Percentiles rank a stretch among this genome's conserved stretches.
Conservation (phyloP, 2,329 filamentous ascomycete genomes). For the Aspergillus bombycis region DNA sequence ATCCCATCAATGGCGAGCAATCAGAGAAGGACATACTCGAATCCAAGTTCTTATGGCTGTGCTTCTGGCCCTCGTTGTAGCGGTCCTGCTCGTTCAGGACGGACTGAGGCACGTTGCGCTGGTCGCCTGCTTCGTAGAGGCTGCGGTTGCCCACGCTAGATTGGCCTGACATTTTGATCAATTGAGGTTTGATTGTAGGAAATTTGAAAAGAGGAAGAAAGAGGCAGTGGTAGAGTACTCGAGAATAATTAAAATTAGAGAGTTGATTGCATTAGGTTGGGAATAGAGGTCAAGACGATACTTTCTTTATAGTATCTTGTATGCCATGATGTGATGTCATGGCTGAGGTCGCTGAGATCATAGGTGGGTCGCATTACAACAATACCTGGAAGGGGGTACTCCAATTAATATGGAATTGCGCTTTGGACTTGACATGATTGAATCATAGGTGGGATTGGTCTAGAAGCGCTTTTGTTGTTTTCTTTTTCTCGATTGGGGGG, state of each 20-base stretch:
- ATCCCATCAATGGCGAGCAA: not conserved
- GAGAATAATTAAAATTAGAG: not conserved
- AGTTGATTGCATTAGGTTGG: not conserved
- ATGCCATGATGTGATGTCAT: conserved; percentile 16
- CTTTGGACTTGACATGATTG: not conserved
- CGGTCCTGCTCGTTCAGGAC: conserved; percentile 57
- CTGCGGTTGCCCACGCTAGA: conserved; percentile 68
- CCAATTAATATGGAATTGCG: not conserved
- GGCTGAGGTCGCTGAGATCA: conserved; percentile 23
- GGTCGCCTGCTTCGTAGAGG: conserved; percentile 77
- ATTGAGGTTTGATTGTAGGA: not conserved
- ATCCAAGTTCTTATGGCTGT: conserved; percentile 71
- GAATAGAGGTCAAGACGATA: not conserved
- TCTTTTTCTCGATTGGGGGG: not conserved
- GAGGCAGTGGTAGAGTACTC: not conserved
- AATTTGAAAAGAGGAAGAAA: not conserved
- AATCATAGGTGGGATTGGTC: not conserved
- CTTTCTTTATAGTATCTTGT: conserved; percentile 15
- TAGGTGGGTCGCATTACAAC: conserved; percentile 17
- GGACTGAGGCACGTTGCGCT: conserved; percentile 65
- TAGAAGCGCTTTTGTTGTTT: not conserved
- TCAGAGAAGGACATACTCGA: conserved; percentile 59
- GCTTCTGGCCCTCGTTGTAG: conserved; percentile 72
- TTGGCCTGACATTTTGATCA: conserved; percentile 38
- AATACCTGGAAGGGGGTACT: not conserved